These are phyloP conservation scores for Zygnema circumcarinatum DNA, from an alignment of 139 green algal species.

Conservation along the genomic window DNA sequence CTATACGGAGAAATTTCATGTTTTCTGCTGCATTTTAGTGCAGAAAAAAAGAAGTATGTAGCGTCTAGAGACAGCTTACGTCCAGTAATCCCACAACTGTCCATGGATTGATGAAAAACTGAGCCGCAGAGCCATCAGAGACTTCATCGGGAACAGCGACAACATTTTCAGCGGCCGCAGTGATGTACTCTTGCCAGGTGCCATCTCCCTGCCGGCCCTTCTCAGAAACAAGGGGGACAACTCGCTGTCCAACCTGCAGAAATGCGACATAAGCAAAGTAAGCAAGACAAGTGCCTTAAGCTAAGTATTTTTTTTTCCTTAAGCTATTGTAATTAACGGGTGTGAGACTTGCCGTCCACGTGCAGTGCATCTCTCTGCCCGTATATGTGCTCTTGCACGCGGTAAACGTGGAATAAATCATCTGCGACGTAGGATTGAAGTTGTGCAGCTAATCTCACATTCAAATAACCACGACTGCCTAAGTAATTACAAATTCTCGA, in stretches of 20 bases:
- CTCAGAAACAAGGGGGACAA: background rate
- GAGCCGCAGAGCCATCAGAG: constrained; percentile 28
- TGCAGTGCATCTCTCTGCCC: background rate
- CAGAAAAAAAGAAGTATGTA: too few species aligned
- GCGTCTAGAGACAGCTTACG: background rate
- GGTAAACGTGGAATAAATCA: too few species aligned
- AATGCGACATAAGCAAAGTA: background rate
- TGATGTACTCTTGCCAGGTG: constrained; percentile 44
- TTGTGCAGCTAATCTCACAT: too few species aligned
- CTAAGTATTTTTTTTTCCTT: background rate
- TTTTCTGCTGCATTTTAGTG: too few species aligned
- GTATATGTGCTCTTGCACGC: too few species aligned
- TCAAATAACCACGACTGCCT: too few species aligned
- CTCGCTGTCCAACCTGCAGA: constrained; percentile 12
- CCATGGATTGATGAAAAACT: constrained; percentile 55
- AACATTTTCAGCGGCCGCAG: constrained; percentile 5
- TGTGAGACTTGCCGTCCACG: background rate
- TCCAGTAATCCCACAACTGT: constrained; percentile 34
- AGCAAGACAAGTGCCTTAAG: too few species aligned
- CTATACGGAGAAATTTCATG: too few species aligned
- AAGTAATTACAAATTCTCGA: too few species aligned
- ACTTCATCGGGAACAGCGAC: constrained; percentile 19
- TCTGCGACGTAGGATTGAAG: too few species aligned
- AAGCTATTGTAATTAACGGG: background rate
- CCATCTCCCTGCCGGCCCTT: constrained; percentile 2